phyloP scores from a whole-genome alignment of 176 grass and related monocot species.

The Carex pumila region DNA sequence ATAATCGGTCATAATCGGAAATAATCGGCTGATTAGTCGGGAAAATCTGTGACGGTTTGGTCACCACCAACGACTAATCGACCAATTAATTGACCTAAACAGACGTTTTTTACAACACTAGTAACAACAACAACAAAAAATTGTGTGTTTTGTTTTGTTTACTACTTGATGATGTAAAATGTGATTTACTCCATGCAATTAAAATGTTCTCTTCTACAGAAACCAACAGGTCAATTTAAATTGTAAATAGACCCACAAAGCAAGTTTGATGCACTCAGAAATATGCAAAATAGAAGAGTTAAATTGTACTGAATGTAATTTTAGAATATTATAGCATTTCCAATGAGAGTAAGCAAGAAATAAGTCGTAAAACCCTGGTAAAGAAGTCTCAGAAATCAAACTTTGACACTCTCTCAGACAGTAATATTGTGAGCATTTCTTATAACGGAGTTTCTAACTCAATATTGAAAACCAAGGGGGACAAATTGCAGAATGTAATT shows the following conservation, averaged over 20 bases:
- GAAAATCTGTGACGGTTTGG: too few relatives aligned
- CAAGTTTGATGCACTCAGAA: neutral
- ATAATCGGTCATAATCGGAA: too few relatives aligned
- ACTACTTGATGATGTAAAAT: neutral
- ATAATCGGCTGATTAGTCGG: too few relatives aligned
- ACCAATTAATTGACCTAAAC: too few relatives aligned
- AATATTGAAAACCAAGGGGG: neutral
- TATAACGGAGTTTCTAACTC: neutral
- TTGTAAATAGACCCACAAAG: neutral
- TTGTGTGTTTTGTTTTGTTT: neutral
- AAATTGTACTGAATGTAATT: neutral
- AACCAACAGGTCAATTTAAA: neutral
- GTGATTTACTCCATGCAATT: neutral
- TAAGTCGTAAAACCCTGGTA: neutral
- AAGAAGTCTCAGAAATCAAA: neutral
- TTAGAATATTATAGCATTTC: neutral
- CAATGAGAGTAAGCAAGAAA: neutral
- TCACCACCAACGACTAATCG: too few relatives aligned
- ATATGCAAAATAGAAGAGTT: neutral
- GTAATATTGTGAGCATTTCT: neutral
- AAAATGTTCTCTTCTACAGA: neutral
- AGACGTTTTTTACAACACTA: too few relatives aligned
- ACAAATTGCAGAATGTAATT: neutral
- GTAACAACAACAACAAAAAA: neutral
- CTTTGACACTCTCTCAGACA: neutral